phyloP scores from a whole-genome alignment of 1,284 basidiomycete genomes.

The Microbotryum lychnidis-dioicae region DNA sequence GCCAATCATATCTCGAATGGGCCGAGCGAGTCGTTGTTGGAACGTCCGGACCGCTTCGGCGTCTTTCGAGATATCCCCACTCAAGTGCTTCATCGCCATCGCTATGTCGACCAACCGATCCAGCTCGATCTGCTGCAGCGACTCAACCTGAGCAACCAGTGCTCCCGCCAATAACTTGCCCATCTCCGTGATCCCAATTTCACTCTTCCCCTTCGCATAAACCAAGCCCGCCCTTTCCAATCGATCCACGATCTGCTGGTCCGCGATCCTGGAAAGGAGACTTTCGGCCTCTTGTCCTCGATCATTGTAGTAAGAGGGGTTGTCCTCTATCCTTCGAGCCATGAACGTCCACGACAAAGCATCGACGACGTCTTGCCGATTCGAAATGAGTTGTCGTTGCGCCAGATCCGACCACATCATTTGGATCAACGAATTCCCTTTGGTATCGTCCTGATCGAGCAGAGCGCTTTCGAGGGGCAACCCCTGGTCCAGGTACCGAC shows the following conservation, averaged over 20 bases:
- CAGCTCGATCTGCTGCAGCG: conserved; percentile 13
- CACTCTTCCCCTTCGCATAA: conserved; percentile 6
- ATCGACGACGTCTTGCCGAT: conserved; percentile 65
- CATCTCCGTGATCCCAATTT: conserved; percentile 9
- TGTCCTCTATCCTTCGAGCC: conserved; percentile 59
- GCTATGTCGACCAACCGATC: conserved; percentile 5
- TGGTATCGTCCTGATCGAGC: background rate
- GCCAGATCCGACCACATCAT: background rate
- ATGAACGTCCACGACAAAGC: conserved; percentile 74
- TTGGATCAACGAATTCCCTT: background rate
- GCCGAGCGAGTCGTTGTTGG: conserved; percentile 21
- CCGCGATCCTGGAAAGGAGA: conserved; percentile 60
- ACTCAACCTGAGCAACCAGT: conserved; percentile 7
- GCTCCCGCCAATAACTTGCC: conserved; percentile 2
- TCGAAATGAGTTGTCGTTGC: conserved; percentile 25
- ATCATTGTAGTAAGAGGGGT: conserved; percentile 76
- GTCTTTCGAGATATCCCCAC: background rate
- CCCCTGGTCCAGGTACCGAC: conserved; percentile 74
- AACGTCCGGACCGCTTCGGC: conserved; percentile 8
- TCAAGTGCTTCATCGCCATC: background rate
- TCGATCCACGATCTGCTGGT: conserved; percentile 37
- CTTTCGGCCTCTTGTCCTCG: conserved; percentile 45
- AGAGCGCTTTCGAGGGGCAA: conserved; percentile 60
- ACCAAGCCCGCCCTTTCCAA: conserved; percentile 23
- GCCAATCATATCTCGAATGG: conserved; percentile 18